Evolutionary conservation across 805 yeast genomes (phyloP), one percentile per base, ranked within the genome.

Genomic region (Candida tallmaniae): DNA sequence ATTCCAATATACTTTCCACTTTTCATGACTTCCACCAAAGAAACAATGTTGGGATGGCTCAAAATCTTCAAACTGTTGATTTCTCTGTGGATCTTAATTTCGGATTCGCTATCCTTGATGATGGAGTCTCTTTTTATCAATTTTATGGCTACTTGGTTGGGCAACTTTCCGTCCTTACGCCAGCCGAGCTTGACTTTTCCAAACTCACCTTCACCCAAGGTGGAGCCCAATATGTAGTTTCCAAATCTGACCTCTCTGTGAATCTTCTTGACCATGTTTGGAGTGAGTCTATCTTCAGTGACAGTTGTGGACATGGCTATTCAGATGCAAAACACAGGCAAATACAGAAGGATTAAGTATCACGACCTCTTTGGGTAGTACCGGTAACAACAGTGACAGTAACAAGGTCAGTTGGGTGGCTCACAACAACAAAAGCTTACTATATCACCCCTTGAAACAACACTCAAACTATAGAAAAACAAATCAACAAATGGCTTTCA

Each of bases 121-220:
- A 93, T 81, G 9, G 87, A 78, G 40, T 88, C 96, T 48, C 95
- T 73, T 50, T 89, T 78, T 39, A 93, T 87, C 42, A 93, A 75
- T 54, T 93, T 93, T 50, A 93, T 88, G 30, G 98, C 98, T 8
- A 87, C 95, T 61, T 88, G 94, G 24, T 82, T 74, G 3, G 87
- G 82, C 39, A 78, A 76, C 52, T 76, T 64, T 13, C 87, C 88
- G 48, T 80, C 89, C 55, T 84, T 85, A 40, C 95, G 72, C 97
- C 97, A 90, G 10, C 97, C 97, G 15, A 93, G 68, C 56, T 90
- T 93, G 39, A 93, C 98, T 59, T 93, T 90, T 39, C 98, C 98
- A 59, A 93, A 93, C 55, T 93, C 98, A 31, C 98, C 98, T 62
- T 93, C 96, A 22, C 98, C 98, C 10, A 93, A 65, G 0, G 98